phyloP scores from a whole-genome alignment of 2,329 filamentous ascomycete species.

The Alternaria arborescens region DNA sequence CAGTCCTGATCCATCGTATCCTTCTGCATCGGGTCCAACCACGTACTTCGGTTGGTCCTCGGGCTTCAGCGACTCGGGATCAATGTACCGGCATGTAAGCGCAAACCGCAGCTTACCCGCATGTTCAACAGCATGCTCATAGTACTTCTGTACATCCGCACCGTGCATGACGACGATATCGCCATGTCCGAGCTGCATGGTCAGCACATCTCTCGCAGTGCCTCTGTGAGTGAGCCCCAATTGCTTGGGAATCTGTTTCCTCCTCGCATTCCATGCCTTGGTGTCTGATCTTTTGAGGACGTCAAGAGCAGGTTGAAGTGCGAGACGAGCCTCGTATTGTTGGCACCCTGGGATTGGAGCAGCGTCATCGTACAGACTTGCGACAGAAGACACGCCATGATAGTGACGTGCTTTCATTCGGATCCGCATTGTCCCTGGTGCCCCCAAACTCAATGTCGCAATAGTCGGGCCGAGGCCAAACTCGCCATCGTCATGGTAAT shows the following conservation, averaged over 20 bases:
- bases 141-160: constrained; percentile 64
- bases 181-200: constrained; percentile 65
- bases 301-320: constrained; percentile 40
- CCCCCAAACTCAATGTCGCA: constrained; percentile 66
- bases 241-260: constrained; percentile 50
- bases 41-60: constrained; percentile 51
- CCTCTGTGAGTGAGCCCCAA: constrained; percentile 45
- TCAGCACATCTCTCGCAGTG: constrained; percentile 51
- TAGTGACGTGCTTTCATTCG: constrained; percentile 64
- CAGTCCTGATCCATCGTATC: constrained; percentile 47
- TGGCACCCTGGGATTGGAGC: constrained; percentile 40
- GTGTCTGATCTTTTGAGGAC: constrained; percentile 27
- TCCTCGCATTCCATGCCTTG: constrained; percentile 32
- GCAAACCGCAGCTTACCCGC: constrained; percentile 64
- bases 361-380: constrained; percentile 45
- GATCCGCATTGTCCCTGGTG: constrained; percentile 66
- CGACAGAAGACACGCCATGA: constrained; percentile 43
- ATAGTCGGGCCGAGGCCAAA: constrained; percentile 68
- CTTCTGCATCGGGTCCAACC: constrained; percentile 45
- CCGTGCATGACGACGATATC: constrained; percentile 73
- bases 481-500: constrained; percentile 73
- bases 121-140: constrained; percentile 67
- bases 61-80: constrained; percentile 53
- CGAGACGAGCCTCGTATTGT: constrained; percentile 47
- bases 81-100: constrained; percentile 64